Evolutionary conservation across 495 filamentous ascomycete genomes (phyloP).

Genomic region (Penicillium egyptiacum): DNA sequence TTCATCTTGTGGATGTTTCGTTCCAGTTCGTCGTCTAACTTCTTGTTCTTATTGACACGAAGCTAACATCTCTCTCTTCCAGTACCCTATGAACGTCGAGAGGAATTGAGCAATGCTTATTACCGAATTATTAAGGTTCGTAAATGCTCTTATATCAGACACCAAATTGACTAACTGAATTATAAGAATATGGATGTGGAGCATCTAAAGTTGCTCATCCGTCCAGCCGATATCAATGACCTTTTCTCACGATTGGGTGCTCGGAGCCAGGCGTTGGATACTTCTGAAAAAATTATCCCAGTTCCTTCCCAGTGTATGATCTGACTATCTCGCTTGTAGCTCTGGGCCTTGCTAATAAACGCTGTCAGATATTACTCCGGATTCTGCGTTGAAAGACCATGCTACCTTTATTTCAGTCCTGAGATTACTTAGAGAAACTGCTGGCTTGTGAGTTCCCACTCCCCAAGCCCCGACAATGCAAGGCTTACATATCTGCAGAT

Average conservation of each 20-base stretch:
- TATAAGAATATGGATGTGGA: slow-evolving; percentile 23
- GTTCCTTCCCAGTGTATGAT: slow-evolving; percentile 28
- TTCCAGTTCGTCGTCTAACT: slow-evolving; percentile 45
- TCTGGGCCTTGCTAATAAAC: not conserved
- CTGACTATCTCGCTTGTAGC: not conserved
- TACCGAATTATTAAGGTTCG: slow-evolving; percentile 51
- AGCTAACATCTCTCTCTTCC: slow-evolving; percentile 13
- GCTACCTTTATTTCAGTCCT: slow-evolving; percentile 24
- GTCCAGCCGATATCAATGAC: slow-evolving; percentile 32
- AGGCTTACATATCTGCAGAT: slow-evolving; percentile 26
- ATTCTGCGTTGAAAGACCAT: slow-evolving; percentile 12
- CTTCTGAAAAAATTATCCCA: slow-evolving; percentile 27
- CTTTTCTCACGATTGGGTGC: slow-evolving; percentile 39
- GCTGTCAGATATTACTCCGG: slow-evolving; percentile 4
- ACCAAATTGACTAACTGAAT: slow-evolving; percentile 1
- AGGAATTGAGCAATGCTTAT: slow-evolving; percentile 66
- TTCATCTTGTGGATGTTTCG: slow-evolving; percentile 72
- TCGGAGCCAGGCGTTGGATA: slow-evolving; percentile 29
- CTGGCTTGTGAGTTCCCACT: slow-evolving; percentile 28
- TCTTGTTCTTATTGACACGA: not conserved
- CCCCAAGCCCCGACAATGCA: not conserved
- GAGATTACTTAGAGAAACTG: slow-evolving; percentile 33
- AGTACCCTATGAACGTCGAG: slow-evolving; percentile 60
- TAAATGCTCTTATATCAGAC: not conserved
- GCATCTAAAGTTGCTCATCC: slow-evolving; percentile 31